Base-by-base conservation (phyloP, 257 asterid species). In the Solanum sitiens region DNA sequence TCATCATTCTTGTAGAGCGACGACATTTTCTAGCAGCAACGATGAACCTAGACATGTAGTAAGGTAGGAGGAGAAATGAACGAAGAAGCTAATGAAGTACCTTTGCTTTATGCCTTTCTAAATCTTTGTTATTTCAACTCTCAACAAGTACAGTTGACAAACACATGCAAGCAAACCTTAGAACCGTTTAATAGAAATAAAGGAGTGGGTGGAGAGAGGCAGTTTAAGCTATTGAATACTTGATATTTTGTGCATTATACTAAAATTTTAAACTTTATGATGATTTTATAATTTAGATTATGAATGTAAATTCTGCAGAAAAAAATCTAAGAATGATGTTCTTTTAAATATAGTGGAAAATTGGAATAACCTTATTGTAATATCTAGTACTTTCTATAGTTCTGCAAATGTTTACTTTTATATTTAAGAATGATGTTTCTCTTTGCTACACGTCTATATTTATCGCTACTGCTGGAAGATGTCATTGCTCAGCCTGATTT, bases 101-200 rank as follows among this genome's bases (percentile, higher is more conserved):
- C 87, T 94, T 59, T 95, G 95, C 88, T 92, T 93, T 89, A 72
- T 90, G n/a, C 56, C 93, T 20, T 93, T 94, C 89, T 93, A 88
- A 88, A 85, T 47, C 87, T 13, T 39, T 18, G 27, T 11, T 8
- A 72, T 63, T 83, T 63, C 15, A 59, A 16, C 39, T 83, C 47
- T 45, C 40, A 61, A 71, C 42, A 71, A 32, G 42, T 32, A 70
- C 20, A 37, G 53, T 32, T n/a, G 14, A 50, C 12, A 33, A n/a
- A 56, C 9, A 83, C 42, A 56, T 83, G 47, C 7, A 53, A 16
- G 20, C 23, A 83, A 44, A 70, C 47, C 44, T 18, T 59, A 59
- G 74, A 83, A 32, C 21, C 15, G 7, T 71, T 67, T 25, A 65
- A 65, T 6, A n/a, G 14, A 65, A 65, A n/a, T 4, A 70, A 70